Percentiles rank a stretch among this genome's conserved stretches.
phyloP scores from a whole-genome alignment of 2,329 filamentous ascomycete species.

The Penicillium sp. region DNA sequence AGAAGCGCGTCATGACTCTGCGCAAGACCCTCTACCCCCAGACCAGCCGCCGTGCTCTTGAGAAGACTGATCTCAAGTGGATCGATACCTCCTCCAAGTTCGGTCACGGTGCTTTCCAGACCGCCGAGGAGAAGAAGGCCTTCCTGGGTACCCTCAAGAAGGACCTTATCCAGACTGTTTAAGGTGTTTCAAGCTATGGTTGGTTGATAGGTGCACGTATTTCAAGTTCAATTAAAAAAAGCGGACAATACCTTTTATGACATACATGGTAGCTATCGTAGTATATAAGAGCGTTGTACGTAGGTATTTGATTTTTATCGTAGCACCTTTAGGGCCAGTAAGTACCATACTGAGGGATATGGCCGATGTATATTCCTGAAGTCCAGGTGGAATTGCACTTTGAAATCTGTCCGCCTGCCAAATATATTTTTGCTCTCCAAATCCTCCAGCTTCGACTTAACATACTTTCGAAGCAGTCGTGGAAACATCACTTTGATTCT shows the following conservation, averaged over 20 bases:
- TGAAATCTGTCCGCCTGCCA: not conserved
- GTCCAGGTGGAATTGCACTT: not conserved
- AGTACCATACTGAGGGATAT: too few species aligned
- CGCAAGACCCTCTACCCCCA: slow-evolving; percentile 98
- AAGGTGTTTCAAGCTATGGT: slow-evolving; percentile 42
- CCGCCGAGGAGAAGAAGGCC: slow-evolving; percentile 93
- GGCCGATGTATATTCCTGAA: not conserved
- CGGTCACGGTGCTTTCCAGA: slow-evolving; percentile 99
- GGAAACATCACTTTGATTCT: not conserved
- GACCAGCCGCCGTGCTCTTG: slow-evolving; percentile 89
- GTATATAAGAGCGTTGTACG: not conserved
- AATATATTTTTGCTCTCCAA: not conserved
- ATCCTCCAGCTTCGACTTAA: not conserved
- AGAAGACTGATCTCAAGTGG: slow-evolving; percentile 99
- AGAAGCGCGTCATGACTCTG: slow-evolving; percentile 99
- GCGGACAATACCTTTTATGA: slow-evolving; percentile 32
- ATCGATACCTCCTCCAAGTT: slow-evolving; percentile 99
- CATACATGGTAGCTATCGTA: not conserved
- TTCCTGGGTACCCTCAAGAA: slow-evolving; percentile 99
- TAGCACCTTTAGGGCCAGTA: too few species aligned
- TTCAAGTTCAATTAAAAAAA: slow-evolving; percentile 40
- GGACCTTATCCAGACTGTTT: slow-evolving; percentile 63
- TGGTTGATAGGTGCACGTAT: slow-evolving; percentile 37
- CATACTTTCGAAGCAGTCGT: not conserved
- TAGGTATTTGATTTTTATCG: too few species aligned